A percentile compares a stretch with the other conserved stretches of the same genome.
Conservation (phyloP, 148 eudicot genomes). For the Vaccinium myrtillus region DNA sequence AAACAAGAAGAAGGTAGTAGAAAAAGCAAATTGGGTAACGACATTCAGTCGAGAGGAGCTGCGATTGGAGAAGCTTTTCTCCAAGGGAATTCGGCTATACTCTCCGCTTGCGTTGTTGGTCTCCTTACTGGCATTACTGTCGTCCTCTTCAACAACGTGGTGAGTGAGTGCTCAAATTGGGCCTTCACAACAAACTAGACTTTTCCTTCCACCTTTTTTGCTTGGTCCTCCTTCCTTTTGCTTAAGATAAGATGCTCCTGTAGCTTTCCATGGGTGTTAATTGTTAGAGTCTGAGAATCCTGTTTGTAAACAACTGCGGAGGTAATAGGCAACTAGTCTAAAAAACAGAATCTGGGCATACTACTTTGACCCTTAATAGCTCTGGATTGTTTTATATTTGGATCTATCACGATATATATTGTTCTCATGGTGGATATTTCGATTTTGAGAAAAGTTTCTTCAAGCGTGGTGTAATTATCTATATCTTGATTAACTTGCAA, state of each 20-base stretch:
- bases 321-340: background rate
- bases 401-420: background rate
- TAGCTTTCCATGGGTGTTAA: background rate
- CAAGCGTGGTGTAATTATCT: background rate
- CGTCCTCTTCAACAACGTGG: slow-evolving; percentile 69
- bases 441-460: background rate
- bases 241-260: background rate
- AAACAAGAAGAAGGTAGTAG: background rate
- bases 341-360: background rate
- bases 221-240: background rate
- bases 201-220: background rate
- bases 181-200: background rate
- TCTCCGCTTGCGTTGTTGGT: slow-evolving; percentile 74
- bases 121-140: slow-evolving; percentile 73
- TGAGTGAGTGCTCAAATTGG: slow-evolving; percentile 14
- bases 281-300: background rate
- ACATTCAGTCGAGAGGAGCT: slow-evolving; percentile 7
- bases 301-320: background rate
- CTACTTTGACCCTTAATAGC: background rate
- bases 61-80: slow-evolving; percentile 24
- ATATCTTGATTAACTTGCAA: background rate
- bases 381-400: background rate
- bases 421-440: background rate
- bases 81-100: slow-evolving; percentile 47
- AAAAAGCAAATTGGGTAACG: background rate